These are phyloP conservation scores for Filobasidium floriforme DNA, from an alignment of 768 basidiomycete species.

Conservation along the genomic window DNA sequence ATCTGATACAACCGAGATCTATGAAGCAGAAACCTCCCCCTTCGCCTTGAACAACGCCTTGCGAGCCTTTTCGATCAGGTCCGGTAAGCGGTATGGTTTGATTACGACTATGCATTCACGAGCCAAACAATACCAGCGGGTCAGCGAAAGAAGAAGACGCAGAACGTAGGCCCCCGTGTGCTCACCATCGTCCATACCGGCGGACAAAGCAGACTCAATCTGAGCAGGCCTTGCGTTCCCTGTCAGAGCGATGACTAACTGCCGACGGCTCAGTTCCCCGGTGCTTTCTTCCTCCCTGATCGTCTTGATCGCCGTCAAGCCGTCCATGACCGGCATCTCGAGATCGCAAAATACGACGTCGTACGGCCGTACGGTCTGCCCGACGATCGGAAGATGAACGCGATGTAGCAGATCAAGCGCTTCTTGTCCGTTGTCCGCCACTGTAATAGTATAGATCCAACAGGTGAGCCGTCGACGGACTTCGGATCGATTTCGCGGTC, in stretches of 20 bases:
- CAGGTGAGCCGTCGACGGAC: background rate
- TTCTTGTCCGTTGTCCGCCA: conserved; percentile 1
- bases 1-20: too few relatives aligned
- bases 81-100: background rate
- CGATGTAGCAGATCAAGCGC: conserved; percentile 12
- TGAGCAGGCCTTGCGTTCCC: conserved; percentile 43
- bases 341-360: conserved; percentile 40
- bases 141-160: background rate
- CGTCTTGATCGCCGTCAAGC: conserved; percentile 35
- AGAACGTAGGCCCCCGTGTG: background rate
- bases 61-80: background rate
- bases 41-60: too few relatives aligned
- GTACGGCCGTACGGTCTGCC: conserved; percentile 21
- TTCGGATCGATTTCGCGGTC: conserved; percentile 25
- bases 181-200: conserved; percentile 32
- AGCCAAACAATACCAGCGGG: background rate
- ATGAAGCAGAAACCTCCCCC: too few relatives aligned
- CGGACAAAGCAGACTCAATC: conserved; percentile 35
- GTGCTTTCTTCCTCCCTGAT: conserved; percentile 35
- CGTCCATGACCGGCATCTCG: conserved; percentile 46
- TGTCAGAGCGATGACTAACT: conserved; percentile 38
- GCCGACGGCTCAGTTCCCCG: conserved; percentile 25
- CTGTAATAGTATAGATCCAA: background rate
- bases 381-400: background rate
- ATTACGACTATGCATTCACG: background rate